These are phyloP conservation scores for Dactylorhiza incarnata DNA, from an alignment of 106 monocot genomes.

Conservation along the genomic window DNA sequence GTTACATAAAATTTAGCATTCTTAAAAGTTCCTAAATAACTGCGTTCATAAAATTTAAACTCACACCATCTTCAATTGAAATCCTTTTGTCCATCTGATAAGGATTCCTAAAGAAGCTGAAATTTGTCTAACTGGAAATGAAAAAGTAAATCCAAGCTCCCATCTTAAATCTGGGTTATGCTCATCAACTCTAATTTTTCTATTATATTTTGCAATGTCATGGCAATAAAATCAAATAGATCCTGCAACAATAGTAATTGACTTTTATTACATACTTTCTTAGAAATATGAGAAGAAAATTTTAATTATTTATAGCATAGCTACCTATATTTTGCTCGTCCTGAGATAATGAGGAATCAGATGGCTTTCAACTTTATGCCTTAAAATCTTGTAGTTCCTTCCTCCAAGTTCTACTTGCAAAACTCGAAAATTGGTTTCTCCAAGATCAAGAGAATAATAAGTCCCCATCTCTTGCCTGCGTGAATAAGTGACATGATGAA, in stretches of 20 bases:
- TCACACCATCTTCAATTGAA: conserved; percentile 62
- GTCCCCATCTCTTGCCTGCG: conserved; percentile 69
- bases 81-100: conserved; percentile 92
- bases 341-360: conserved; percentile 52
- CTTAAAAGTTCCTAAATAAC: neutral
- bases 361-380: conserved; percentile 37
- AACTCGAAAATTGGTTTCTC: conserved; percentile 70
- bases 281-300: neutral
- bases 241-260: conserved; percentile 26
- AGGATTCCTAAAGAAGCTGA: conserved; percentile 70
- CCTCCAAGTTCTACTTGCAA: conserved; percentile 61
- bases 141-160: conserved; percentile 77
- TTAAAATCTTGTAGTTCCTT: conserved; percentile 28
- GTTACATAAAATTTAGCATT: too few species aligned
- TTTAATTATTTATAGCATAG: neutral
- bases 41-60: conserved; percentile 8
- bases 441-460: conserved; percentile 77
- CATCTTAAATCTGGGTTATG: conserved; percentile 20
- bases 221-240: conserved; percentile 55
- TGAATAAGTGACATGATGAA: neutral
- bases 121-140: conserved; percentile 70
- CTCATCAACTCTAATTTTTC: conserved; percentile 27
- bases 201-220: conserved; percentile 32
- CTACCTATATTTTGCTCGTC: conserved; percentile 57
- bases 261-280: neutral